Conservation (phyloP, 2,329 filamentous ascomycete genomes). For the Cladosporium sp. region DNA sequence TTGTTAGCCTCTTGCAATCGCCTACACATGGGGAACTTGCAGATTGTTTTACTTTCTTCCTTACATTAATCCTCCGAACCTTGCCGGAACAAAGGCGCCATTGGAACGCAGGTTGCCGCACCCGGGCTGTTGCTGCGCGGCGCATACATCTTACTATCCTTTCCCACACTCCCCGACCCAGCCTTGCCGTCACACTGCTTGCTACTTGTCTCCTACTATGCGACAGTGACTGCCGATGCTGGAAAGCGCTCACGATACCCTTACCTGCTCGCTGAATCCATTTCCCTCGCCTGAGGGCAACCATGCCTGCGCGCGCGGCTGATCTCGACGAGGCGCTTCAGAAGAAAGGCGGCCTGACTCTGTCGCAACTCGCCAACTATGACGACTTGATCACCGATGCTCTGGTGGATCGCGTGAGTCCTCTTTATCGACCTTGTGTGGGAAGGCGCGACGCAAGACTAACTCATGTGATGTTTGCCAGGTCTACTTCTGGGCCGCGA, state of each 20-base stretch:
- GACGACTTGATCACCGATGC: constrained; percentile 95
- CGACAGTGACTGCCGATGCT: neutral
- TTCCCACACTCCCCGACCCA: neutral
- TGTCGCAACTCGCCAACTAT: constrained; percentile 84
- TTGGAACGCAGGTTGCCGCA: neutral
- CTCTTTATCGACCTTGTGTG: neutral
- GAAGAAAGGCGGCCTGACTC: constrained; percentile 71
- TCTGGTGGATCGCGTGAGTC: constrained; percentile 85
- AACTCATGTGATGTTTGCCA: constrained; percentile 36
- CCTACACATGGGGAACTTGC: neutral
- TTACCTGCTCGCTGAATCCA: neutral
- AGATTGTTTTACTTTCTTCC: neutral
- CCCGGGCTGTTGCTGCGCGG: neutral
- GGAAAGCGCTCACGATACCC: neutral
- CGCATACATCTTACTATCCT: neutral
- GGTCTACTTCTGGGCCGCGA: constrained; percentile 95
- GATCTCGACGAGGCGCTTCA: constrained; percentile 42
- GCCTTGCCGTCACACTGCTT: neutral
- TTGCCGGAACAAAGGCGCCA: neutral
- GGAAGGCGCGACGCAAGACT: neutral
- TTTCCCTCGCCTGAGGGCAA: neutral
- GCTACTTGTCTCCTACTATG: neutral
- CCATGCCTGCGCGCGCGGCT: constrained; percentile 18
- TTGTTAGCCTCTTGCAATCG: neutral
- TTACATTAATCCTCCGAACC: neutral